A percentile compares a stretch with the other conserved stretches of the same genome.
Evolutionary conservation across 2,329 filamentous ascomycete genomes (phyloP).

Genomic region (Colletotrichum truncatum): DNA sequence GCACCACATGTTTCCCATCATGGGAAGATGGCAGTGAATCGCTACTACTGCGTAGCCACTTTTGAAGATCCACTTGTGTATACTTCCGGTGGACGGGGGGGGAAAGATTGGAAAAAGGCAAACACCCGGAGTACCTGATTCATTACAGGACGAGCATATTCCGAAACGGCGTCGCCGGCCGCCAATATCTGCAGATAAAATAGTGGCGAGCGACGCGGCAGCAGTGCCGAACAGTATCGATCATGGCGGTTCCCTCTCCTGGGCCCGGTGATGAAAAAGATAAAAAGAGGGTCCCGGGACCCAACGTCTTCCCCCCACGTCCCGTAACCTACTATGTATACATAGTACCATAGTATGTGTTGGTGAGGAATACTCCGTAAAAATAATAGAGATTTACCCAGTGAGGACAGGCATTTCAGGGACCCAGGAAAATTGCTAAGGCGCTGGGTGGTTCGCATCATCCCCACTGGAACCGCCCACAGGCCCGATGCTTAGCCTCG

Average conservation of each 20-base stretch:
- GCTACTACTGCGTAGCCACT: too few relatives aligned
- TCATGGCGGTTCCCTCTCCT: not conserved
- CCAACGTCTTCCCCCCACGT: not conserved
- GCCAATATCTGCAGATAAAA: not conserved
- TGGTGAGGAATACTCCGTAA: not conserved
- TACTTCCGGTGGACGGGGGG: not conserved
- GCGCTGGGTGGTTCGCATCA: too few relatives aligned
- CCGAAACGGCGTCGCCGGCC: slow-evolving; percentile 5
- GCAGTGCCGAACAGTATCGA: not conserved
- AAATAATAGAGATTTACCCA: too few relatives aligned
- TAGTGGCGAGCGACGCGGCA: not conserved
- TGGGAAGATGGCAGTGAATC: too few relatives aligned
- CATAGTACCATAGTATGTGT: too few relatives aligned
- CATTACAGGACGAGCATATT: not conserved
- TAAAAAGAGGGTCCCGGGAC: not conserved
- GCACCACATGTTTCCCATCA: not conserved
- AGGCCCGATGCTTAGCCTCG: too few relatives aligned
- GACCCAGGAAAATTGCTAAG: too few relatives aligned
- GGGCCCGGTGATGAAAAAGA: not conserved
- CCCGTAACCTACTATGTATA: too few relatives aligned
- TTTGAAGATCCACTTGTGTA: too few relatives aligned
- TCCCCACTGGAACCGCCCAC: too few relatives aligned
- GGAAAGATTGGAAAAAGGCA: not conserved
- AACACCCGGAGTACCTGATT: not conserved
- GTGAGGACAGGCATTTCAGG: too few relatives aligned